A percentile compares a stretch with the other conserved stretches of the same genome.
phyloP scores from a whole-genome alignment of 495 filamentous ascomycete genomes.

The Penicillium coffeae region DNA sequence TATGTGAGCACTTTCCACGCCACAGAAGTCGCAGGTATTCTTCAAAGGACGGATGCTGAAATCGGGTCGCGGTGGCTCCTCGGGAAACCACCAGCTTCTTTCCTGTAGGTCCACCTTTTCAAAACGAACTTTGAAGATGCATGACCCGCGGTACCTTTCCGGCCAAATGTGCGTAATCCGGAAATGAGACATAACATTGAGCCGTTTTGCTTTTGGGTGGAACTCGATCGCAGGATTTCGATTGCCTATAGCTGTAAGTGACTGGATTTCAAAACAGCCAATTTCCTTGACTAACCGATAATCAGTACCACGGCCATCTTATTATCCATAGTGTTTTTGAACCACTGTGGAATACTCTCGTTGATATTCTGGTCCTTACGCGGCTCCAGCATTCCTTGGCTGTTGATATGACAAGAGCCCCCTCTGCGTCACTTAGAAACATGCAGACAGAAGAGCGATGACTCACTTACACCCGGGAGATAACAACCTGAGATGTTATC shows the following conservation, averaged over 20 bases:
- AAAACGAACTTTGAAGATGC: conserved; percentile 57
- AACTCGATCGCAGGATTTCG: conserved; percentile 31
- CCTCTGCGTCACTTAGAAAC: conserved; percentile 44
- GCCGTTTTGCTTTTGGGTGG: conserved; percentile 47
- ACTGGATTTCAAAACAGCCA: background rate
- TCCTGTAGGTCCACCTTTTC: conserved; percentile 60
- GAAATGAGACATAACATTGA: conserved; percentile 71
- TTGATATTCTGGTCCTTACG: conserved; percentile 39
- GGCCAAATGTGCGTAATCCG: conserved; percentile 69
- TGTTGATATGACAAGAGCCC: conserved; percentile 39
- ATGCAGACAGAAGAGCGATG: background rate
- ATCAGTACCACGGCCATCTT: conserved; percentile 53
- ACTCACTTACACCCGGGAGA: conserved; percentile 58
- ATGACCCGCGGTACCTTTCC: conserved; percentile 49
- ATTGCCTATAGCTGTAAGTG: conserved; percentile 42
- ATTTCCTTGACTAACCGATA: conserved; percentile 46
- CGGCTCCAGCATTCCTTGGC: conserved; percentile 39
- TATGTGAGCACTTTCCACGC: conserved; percentile 31
- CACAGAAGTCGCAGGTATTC: conserved; percentile 39
- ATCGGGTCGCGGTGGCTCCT: conserved; percentile 23
- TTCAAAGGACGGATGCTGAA: conserved; percentile 18
- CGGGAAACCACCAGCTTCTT: conserved; percentile 67
- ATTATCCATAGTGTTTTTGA: conserved; percentile 31
- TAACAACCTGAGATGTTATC: conserved; percentile 61
- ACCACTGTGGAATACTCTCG: conserved; percentile 24